Base-by-base conservation (phyloP, 2,329 filamentous ascomycete species). In the Aspergillus fumigatus region DNA sequence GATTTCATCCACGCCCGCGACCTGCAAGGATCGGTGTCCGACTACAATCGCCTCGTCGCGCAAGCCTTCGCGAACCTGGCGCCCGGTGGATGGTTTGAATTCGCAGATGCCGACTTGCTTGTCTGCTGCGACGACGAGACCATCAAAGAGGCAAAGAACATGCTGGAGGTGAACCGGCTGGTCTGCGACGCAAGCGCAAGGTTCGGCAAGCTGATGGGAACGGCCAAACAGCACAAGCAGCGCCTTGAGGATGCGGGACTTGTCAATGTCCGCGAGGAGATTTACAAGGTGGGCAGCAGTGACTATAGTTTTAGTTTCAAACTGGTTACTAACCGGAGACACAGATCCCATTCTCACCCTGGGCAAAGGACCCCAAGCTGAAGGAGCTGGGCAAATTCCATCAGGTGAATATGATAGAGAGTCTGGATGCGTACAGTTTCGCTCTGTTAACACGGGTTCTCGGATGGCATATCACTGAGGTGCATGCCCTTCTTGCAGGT, bases 201-300 rank as follows among this genome's bases (percentile, higher is more conserved):
- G 52, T 73, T 72, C 35, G 70, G 73, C 19, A 71, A 74, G 40
- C 60, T 59, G 5, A 65, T 74, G 64, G 65, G 68, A 45, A 67
- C 74, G 23, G 72, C 71, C 45, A 59, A 71, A 26, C 61, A 72
- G 11, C 70, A 77, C 40, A 72, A 74, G 58, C 67, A 73, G 45
- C 74, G 77, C 53, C 73, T 85, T 62, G 68, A 71, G 3, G 78
- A 80, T 11, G 81, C 78, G 0, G 84, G 84, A 0, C 85, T 85
- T 59, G 70, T 75, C 48, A 76, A 84, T 53, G 77, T 86, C 0
- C 69, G 69, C 0, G 78, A 83, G 63, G 69, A 75, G 2, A 63
- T 79, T 5, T 80, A 74, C 62, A 80, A 78, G 66, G 69, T 69
- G 51, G 32, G 52, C 52, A 40, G 29, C 29, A 14, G 10, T 32